Base-by-base conservation (phyloP, 1,284 basidiomycete species). In the Irpex rosettiformis region DNA sequence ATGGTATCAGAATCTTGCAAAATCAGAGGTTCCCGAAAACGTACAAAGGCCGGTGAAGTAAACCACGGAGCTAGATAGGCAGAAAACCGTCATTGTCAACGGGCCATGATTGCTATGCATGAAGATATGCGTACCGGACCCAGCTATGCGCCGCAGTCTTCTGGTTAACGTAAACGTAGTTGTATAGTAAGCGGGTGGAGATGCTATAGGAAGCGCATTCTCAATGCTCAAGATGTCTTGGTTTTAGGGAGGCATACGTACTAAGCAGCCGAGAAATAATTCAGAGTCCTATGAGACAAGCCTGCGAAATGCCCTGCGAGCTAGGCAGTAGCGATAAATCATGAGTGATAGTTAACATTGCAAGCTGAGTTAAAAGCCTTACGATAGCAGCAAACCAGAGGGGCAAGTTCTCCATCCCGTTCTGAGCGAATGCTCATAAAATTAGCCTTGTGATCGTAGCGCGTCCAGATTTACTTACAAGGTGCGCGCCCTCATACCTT, bases 131-230 rank as follows among this genome's bases (percentile, higher is more conserved):
- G 11, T 42, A 60, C 58, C 58, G 58, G 30, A 47, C 4, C 4
- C 37, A 33, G 28, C 55, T 30, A 40, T 54, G 55, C 8, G 43
- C 21, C 11, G 28, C 43, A 6, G 58, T 60, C n/a, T 47, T 27
- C 29, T 60, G 58, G 52, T 60, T 60, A 54, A 60, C 33, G 30
- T 60, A 60, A 7, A 60, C 40, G 43, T 47, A 57, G 58, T 57
- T 54, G 51, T 57, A 60, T 7, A 60, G 21, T 8, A 60, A n/a
- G 11, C 58, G 58, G 4, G 54, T 49, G 28, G 16, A 21, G 40
- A 60, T 22, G 33, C 58, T 60, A 29, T n/a, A 18, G 25, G 29
- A 11, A 45, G 30, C 47, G 18, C 16, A 30, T 7, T 7, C 16
- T 21, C 18, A 29, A 40, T 42, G 51, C 16, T 21, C 28, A 22